A percentile compares a stretch with the other conserved stretches of the same genome.
phyloP scores from a whole-genome alignment of 768 basidiomycete genomes.

The Dacryopinax spathularia region DNA sequence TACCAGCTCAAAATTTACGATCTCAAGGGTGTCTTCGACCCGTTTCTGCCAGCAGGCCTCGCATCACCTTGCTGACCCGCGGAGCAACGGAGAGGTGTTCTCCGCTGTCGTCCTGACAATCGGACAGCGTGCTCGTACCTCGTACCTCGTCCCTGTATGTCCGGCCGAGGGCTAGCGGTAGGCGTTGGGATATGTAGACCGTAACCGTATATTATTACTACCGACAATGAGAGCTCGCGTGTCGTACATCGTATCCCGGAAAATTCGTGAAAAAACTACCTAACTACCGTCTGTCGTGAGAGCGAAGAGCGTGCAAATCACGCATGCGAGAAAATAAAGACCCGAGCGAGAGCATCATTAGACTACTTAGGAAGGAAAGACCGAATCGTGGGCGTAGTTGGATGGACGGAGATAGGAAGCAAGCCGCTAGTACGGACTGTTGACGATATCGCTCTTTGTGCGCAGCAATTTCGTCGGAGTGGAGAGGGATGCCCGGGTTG shows the following conservation, averaged over 20 bases:
- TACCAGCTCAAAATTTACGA: no score
- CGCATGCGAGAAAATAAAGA: not conserved
- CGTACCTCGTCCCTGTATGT: not conserved
- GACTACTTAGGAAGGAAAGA: not conserved
- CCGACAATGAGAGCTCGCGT: not conserved
- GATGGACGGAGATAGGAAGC: not conserved
- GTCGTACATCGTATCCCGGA: not conserved
- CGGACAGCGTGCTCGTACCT: no score
- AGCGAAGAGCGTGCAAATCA: not conserved
- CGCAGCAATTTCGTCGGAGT: conserved; percentile 16
- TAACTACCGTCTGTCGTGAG: not conserved
- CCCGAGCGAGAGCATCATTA: not conserved
- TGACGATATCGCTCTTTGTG: conserved; percentile 19
- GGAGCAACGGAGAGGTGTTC: not conserved
- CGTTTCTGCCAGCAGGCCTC: conserved; percentile 2
- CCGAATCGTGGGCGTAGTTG: not conserved
- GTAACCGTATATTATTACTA: not conserved
- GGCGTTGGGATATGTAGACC: no score
- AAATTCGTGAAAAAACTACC: not conserved
- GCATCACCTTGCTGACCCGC: not conserved
- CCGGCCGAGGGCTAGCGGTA: no score
- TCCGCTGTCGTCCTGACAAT: no score
- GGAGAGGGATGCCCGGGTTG: conserved; percentile 40
- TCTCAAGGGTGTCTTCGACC: not conserved
- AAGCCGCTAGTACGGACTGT: conserved; percentile 17